Base-by-base conservation (phyloP, 306 rosid species). In the Vigna unguiculata region DNA sequence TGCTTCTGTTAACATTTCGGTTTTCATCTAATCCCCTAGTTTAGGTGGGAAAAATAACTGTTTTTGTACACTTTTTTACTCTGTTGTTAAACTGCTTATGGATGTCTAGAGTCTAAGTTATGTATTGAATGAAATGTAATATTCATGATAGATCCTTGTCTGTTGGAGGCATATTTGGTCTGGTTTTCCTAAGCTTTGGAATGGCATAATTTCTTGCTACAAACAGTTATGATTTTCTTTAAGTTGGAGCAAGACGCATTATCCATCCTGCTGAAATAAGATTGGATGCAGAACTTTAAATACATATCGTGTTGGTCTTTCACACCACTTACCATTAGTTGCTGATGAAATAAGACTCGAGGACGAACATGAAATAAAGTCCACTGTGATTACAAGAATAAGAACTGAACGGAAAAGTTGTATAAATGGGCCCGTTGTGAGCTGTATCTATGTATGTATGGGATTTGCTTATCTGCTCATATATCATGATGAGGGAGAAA, bases 71-170 rank as follows among this genome's bases (percentile, higher is more conserved):
- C 28, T 28, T 32, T n/a, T 59, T 13, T 58, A 57, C 54, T 34
- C 65, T 19, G n/a, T n/a, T 72, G 41, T 49, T 49, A 67, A 71
- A 38, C 72, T 60, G 68, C 40, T 22, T 58, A 13, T n/a, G n/a
- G n/a, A n/a, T n/a, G n/a, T n/a, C n/a, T n/a, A n/a, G n/a, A n/a
- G n/a, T n/a, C n/a, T n/a, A 53, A 43, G 24, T 47, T 60, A 49
- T 64, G 4, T 34, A 25, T 62, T 41, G 59, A 75, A 49, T 69
- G 64, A 62, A 54, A 64, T 80, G 61, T 51, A 16, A 15, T 12
- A 53, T 62, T 53, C 46, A 34, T 24, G 36, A 25, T 69, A 20
- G 3, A 66, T 77, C 15, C 21, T 25, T 25, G 13, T n/a, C n/a
- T n/a, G n/a, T n/a, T n/a, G n/a, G n/a, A n/a, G n/a, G n/a, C n/a